Conservation (phyloP, 345 rosid genomes). For the Dipteronia dyeriana region DNA sequence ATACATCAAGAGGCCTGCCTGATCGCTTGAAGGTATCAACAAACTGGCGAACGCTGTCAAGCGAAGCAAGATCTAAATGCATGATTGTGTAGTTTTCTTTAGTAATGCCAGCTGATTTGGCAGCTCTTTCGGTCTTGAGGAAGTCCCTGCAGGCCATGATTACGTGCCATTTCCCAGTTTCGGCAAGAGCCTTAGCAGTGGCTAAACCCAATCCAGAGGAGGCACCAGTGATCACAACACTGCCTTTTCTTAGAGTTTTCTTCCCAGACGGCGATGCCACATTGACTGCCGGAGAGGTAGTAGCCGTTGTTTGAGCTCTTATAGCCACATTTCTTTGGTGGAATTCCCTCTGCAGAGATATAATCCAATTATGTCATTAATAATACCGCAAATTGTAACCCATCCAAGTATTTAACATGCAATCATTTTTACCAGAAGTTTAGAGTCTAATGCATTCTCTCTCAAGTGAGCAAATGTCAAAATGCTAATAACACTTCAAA, state of each 20-base stretch:
- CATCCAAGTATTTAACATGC: background rate
- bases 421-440: background rate
- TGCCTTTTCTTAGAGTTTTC: slow-evolving; percentile 79
- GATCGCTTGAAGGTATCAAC: slow-evolving; percentile 68
- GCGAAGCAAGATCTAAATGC: slow-evolving; percentile 93
- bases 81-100: slow-evolving; percentile 83
- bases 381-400: background rate
- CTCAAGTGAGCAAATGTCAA: background rate
- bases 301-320: slow-evolving; percentile 66
- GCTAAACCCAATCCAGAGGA: slow-evolving; percentile 89
- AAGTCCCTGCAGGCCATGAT: slow-evolving; percentile 97
- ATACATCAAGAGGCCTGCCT: slow-evolving; percentile 71
- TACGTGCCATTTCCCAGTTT: slow-evolving; percentile 84
- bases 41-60: slow-evolving; percentile 88
- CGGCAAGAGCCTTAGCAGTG: slow-evolving; percentile 82
- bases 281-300: slow-evolving; percentile 52
- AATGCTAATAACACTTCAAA: background rate
- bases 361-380: background rate
- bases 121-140: slow-evolving; percentile 89
- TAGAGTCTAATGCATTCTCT: background rate
- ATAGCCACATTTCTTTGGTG: slow-evolving; percentile 46
- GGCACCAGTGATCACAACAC: slow-evolving; percentile 75
- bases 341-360: slow-evolving; percentile 46
- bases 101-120: slow-evolving; percentile 74
- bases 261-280: slow-evolving; percentile 49